Evolutionary conservation across 257 asterid species (phyloP).

Genomic region (Lavandula angustifolia): DNA sequence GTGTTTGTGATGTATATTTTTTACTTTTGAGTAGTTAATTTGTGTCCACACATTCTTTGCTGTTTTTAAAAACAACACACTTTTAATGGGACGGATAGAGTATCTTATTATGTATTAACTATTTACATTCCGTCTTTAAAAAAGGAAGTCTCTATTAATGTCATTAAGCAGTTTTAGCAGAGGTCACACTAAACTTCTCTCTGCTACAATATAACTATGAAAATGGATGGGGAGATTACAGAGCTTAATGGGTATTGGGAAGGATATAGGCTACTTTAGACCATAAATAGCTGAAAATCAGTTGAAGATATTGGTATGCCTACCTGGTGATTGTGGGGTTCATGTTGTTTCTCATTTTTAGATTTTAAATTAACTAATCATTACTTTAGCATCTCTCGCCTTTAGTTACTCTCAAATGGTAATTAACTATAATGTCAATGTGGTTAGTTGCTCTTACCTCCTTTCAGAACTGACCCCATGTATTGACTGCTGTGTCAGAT

Average conservation of each 20-base stretch:
- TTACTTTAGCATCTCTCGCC: not conserved
- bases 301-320: constrained; percentile 8
- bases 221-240: constrained; percentile 1
- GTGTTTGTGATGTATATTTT: too few species aligned
- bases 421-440: not conserved
- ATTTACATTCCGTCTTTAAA: not conserved
- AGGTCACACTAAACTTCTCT: not conserved
- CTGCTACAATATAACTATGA: not conserved
- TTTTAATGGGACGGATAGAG: too few species aligned
- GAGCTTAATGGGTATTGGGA: not conserved
- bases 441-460: constrained; percentile 12
- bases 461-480: constrained; percentile 23
- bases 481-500: constrained; percentile 48
- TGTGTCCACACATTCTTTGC: too few species aligned
- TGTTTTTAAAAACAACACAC: too few species aligned
- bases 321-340: constrained; percentile 11
- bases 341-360: constrained; percentile 1
- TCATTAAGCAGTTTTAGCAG: not conserved
- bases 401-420: constrained; percentile 9
- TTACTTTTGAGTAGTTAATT: too few species aligned
- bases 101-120: not conserved
- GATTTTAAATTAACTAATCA: constrained; percentile 12
- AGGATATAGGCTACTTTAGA: constrained; percentile 6
- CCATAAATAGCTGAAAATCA: constrained; percentile 9
- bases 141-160: not conserved